phyloP scores from a whole-genome alignment of 768 basidiomycete species.

The Mycena kentingensis region DNA sequence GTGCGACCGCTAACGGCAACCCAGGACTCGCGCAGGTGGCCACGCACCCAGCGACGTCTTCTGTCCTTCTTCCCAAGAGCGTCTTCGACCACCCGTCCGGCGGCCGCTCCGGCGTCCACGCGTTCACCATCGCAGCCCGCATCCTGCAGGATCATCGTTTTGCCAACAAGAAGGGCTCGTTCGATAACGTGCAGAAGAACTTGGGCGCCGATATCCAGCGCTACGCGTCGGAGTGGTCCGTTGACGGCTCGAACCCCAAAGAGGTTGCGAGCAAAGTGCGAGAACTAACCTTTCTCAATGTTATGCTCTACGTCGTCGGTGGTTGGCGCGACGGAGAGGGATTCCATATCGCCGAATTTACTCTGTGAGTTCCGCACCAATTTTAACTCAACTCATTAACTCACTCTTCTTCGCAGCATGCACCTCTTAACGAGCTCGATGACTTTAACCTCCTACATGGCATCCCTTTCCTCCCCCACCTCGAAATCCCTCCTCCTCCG shows the following conservation, averaged over 20 bases:
- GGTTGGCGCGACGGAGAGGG: slow-evolving; percentile 45
- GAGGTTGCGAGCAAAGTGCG: slow-evolving; percentile 58
- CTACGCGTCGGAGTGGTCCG: slow-evolving; percentile 47
- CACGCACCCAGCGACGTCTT: slow-evolving; percentile 9
- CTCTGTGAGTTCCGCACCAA: slow-evolving; percentile 19
- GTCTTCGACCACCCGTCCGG: neutral
- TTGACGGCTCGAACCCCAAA: slow-evolving; percentile 35
- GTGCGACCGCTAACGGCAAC: slow-evolving; percentile 25
- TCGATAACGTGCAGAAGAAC: slow-evolving; percentile 35
- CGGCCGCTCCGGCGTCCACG: slow-evolving; percentile 33
- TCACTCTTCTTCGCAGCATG: slow-evolving; percentile 43
- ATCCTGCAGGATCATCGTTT: slow-evolving; percentile 55
- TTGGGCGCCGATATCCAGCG: slow-evolving; percentile 43
- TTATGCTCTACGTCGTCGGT: slow-evolving; percentile 56
- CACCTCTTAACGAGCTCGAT: slow-evolving; percentile 54
- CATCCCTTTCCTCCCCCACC: slow-evolving; percentile 8
- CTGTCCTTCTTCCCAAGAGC: neutral
- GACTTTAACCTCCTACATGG: slow-evolving; percentile 17
- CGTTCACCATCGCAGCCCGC: slow-evolving; percentile 55
- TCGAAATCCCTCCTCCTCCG: slow-evolving; percentile 47
- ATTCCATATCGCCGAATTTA: slow-evolving; percentile 41
- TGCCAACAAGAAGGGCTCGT: slow-evolving; percentile 27
- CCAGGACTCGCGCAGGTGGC: slow-evolving; percentile 30
- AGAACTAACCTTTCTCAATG: slow-evolving; percentile 60
- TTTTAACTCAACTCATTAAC: neutral